A percentile compares a stretch with the other conserved stretches of the same genome.
phyloP scores from a whole-genome alignment of 352 stramenopile genomes.

The Sclerospora graminicola region DNA sequence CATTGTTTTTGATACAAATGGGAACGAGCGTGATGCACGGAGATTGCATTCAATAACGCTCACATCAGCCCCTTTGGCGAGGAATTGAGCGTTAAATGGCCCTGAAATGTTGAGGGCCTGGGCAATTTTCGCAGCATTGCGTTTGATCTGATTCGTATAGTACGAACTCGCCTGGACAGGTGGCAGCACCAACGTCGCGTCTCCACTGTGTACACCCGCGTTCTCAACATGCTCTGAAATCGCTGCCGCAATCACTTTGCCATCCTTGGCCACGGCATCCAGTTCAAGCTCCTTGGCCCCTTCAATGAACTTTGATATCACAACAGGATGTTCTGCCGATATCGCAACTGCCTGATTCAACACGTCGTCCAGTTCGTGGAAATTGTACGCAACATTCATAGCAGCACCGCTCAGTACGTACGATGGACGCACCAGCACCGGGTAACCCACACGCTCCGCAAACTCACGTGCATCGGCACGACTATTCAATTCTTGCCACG shows the following conservation, averaged over 20 bases:
- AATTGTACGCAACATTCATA: constrained; percentile 96
- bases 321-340: constrained; percentile 93
- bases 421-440: constrained; percentile 93
- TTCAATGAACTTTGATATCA: constrained; percentile 97
- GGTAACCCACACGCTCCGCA: constrained; percentile 89
- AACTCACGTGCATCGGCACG: constrained; percentile 87
- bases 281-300: constrained; percentile 99
- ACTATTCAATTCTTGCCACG: constrained; percentile 86
- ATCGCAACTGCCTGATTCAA: constrained; percentile 90
- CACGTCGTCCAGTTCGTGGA: constrained; percentile 81
- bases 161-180: constrained; percentile 95
- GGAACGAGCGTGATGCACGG: constrained; percentile 96
- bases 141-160: constrained; percentile 96
- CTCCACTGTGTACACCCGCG: constrained; percentile 98
- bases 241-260: constrained; percentile 96
- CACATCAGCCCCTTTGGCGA: constrained; percentile 97
- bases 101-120: constrained; percentile 95
- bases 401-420: constrained; percentile 97
- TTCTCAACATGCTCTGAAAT: constrained; percentile 99
- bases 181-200: constrained; percentile 97
- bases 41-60: constrained; percentile 99
- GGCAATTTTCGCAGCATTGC: constrained; percentile 91
- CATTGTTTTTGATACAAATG: constrained; percentile 99
- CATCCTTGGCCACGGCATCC: constrained; percentile 94
- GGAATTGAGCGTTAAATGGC: constrained; percentile 99